A percentile compares a stretch with the other conserved stretches of the same genome.
Conservation (phyloP, 1,139 yeast genomes). For the Yamadazyma friedrichii region DNA sequence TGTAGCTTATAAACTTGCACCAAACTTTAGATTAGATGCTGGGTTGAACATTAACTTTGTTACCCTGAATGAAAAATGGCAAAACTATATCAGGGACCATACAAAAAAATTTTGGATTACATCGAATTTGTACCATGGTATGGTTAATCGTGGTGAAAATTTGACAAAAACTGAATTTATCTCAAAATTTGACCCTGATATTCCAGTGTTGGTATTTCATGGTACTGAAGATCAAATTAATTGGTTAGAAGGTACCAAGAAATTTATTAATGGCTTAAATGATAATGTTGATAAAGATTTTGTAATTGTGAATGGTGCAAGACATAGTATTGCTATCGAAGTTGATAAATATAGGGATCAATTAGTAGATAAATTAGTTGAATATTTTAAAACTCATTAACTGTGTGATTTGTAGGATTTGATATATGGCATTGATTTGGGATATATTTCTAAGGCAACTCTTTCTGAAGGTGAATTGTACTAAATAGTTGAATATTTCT, state of each 20-base stretch:
- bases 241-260: conserved; percentile 51
- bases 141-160: conserved; percentile 60
- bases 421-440: too few species aligned
- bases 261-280: conserved; percentile 40
- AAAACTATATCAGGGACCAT: conserved; percentile 37
- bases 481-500: too few species aligned
- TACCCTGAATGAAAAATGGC: conserved; percentile 54
- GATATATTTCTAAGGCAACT: too few species aligned
- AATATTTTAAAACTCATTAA: conserved; percentile 7
- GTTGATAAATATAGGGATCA: conserved; percentile 32
- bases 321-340: conserved; percentile 50
- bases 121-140: conserved; percentile 52
- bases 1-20: conserved; percentile 46
- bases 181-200: conserved; percentile 38
- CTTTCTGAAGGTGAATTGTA: too few species aligned
- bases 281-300: conserved; percentile 29
- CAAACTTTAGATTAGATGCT: conserved; percentile 57
- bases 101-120: conserved; percentile 45
- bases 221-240: conserved; percentile 49
- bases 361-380: conserved; percentile 18
- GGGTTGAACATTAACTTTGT: conserved; percentile 53
- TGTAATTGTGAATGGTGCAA: conserved; percentile 29
- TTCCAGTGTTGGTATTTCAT: conserved; percentile 50
- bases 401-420: neutral
- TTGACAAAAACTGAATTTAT: conserved; percentile 45